Percentiles rank a stretch among this genome's conserved stretches.
Conservation (phyloP, 176 grass and related monocot genomes). For the Elaeis guineensis region DNA sequence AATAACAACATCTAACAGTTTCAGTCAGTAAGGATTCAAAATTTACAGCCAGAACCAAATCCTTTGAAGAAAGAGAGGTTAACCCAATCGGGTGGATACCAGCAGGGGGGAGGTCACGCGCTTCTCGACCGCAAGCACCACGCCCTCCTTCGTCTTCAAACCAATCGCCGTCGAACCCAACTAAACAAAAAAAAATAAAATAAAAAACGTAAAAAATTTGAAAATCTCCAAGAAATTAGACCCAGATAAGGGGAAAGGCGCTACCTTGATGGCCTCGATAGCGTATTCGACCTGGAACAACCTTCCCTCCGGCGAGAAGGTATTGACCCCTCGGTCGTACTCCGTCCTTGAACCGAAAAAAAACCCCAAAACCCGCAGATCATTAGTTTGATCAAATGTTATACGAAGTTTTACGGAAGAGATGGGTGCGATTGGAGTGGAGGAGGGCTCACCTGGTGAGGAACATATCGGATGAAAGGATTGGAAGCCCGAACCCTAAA, state of each 20-base stretch:
- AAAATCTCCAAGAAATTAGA: neutral
- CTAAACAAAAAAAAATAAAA: too few species aligned
- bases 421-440: neutral
- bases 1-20: too few species aligned
- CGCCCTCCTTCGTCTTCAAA: slow-evolving; percentile 86
- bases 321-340: slow-evolving; percentile 87
- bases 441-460: slow-evolving; percentile 65
- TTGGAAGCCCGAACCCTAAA: neutral
- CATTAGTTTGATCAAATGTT: too few species aligned
- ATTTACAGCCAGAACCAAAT: too few species aligned
- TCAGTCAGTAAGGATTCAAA: too few species aligned
- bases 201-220: neutral
- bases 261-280: slow-evolving; percentile 95
- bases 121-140: slow-evolving; percentile 94
- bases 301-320: slow-evolving; percentile 86
- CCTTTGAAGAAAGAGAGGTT: neutral
- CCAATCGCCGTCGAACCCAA: slow-evolving; percentile 87
- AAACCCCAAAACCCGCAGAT: too few species aligned
- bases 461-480: slow-evolving; percentile 42
- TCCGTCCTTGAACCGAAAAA: slow-evolving; percentile 40
- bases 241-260: neutral
- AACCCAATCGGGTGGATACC: slow-evolving; percentile 33
- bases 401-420: too few species aligned
- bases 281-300: slow-evolving; percentile 97
- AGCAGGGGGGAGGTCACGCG: slow-evolving; percentile 84